Conservation (phyloP, 257 asterid species). For the Nicotiana benthamiana region DNA sequence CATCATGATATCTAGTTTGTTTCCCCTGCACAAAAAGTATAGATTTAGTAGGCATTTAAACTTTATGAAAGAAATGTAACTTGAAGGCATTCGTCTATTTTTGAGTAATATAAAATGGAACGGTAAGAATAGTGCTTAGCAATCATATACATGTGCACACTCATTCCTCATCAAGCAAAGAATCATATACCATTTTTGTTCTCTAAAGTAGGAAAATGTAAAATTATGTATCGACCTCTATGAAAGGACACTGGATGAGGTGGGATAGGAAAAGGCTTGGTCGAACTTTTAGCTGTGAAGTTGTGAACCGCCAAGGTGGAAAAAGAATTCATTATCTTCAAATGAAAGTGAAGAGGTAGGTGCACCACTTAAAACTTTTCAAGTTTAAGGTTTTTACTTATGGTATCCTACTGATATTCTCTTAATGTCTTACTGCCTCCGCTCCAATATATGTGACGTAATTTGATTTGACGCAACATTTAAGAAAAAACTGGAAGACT, state of each 20-base stretch:
- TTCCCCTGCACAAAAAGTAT: not conserved
- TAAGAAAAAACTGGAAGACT: too few relatives aligned
- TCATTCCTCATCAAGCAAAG: not conserved
- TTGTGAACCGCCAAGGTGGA: not conserved
- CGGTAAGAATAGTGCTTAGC: not conserved
- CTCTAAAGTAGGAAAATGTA: not conserved
- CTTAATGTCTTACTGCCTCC: not conserved
- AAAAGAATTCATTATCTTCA: not conserved
- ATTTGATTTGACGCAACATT: too few relatives aligned
- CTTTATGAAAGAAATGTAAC: not conserved
- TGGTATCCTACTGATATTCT: not conserved
- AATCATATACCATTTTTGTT: not conserved
- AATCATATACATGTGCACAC: not conserved
- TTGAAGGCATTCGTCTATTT: not conserved
- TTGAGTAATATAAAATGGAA: not conserved
- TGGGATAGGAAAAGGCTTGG: not conserved
- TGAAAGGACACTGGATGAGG: not conserved
- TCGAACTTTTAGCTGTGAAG: not conserved
- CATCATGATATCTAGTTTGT: not conserved
- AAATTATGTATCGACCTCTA: not conserved
- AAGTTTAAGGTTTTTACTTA: not conserved
- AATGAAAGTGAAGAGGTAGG: not conserved
- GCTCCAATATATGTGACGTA: too few relatives aligned
- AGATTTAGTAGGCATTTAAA: not conserved
- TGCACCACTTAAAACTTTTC: not conserved